phyloP scores from a whole-genome alignment of 2,329 filamentous ascomycete species.

The Magnaporthales sp. region DNA sequence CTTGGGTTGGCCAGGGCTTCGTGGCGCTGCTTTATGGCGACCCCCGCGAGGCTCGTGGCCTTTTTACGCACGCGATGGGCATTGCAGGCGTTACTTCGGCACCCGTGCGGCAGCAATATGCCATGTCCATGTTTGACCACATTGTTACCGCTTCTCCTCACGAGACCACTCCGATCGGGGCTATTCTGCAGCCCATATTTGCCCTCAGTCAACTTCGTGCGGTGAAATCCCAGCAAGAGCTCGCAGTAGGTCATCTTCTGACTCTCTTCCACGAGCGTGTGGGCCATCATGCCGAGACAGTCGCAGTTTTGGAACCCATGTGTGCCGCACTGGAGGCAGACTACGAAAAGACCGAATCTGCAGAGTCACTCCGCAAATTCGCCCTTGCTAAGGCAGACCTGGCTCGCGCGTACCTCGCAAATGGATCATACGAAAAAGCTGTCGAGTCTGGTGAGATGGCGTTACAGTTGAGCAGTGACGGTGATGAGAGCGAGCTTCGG shows the following conservation, averaged over 20 bases:
- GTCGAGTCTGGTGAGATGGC: conserved; percentile 74
- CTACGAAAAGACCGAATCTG: conserved; percentile 77
- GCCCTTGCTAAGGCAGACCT: conserved; percentile 81
- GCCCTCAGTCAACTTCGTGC: conserved; percentile 73
- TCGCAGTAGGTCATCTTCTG: conserved; percentile 67
- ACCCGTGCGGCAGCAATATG: conserved; percentile 69
- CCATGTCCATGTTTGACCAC: conserved; percentile 74
- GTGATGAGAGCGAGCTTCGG: conserved; percentile 57
- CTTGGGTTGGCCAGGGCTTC: conserved; percentile 89
- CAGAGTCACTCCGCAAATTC: conserved; percentile 63
- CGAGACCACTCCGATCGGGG: conserved; percentile 41
- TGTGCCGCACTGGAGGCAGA: conserved; percentile 66
- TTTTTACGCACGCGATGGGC: conserved; percentile 92
- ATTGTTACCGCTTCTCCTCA: conserved; percentile 55
- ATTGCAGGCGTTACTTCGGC: conserved; percentile 72
- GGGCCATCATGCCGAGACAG: conserved; percentile 56
- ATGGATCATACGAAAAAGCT: conserved; percentile 55
- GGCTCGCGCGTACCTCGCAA: conserved; percentile 71
- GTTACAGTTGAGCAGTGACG: conserved; percentile 67
- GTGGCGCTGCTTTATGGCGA: conserved; percentile 73
- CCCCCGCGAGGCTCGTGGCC: conserved; percentile 63
- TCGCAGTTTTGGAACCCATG: conserved; percentile 54
- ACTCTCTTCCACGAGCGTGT: conserved; percentile 77
- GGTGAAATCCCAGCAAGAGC: conserved; percentile 56
- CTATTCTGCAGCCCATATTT: conserved; percentile 78